Evolutionary conservation across 306 rosid genomes (phyloP).

Genomic region (Lathyrus sativus): DNA sequence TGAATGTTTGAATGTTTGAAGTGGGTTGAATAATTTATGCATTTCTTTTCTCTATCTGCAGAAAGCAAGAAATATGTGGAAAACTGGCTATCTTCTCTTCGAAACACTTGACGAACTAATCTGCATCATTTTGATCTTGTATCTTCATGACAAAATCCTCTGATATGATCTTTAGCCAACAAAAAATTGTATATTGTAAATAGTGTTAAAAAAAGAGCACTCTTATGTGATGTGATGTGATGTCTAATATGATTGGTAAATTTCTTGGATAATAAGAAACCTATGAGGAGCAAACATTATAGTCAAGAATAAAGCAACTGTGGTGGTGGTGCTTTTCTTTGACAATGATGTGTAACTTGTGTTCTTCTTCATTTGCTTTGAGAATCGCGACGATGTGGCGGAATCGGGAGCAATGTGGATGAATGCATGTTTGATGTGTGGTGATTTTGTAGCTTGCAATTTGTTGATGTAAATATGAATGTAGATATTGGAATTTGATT

Average conservation of each 20-base stretch:
- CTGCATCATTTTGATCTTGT: constrained; percentile 22
- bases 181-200: constrained; percentile 42
- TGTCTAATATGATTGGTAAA: constrained; percentile 40
- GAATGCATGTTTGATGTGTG: constrained; percentile 39
- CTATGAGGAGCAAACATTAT: constrained; percentile 38
- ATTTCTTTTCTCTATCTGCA: constrained; percentile 44
- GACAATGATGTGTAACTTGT: constrained; percentile 32
- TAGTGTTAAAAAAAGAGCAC: constrained; percentile 24
- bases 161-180: constrained; percentile 28
- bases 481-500: constrained; percentile 41
- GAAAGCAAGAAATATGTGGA: constrained; percentile 81
- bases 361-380: constrained; percentile 36
- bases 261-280: constrained; percentile 33
- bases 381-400: constrained; percentile 31
- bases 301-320: constrained; percentile 36
- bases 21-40: constrained; percentile 1
- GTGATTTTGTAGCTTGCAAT: constrained; percentile 47
- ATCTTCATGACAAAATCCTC: constrained; percentile 30
- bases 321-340: constrained; percentile 35
- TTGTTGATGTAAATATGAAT: constrained; percentile 54
- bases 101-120: constrained; percentile 55
- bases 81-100: constrained; percentile 76
- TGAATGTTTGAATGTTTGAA: constrained; percentile 18
- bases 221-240: constrained; percentile 39
- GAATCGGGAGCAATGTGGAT: constrained; percentile 10